Conservation (phyloP, 2,329 filamentous ascomycete genomes). For the Zymoseptoria pseudotritici region DNA sequence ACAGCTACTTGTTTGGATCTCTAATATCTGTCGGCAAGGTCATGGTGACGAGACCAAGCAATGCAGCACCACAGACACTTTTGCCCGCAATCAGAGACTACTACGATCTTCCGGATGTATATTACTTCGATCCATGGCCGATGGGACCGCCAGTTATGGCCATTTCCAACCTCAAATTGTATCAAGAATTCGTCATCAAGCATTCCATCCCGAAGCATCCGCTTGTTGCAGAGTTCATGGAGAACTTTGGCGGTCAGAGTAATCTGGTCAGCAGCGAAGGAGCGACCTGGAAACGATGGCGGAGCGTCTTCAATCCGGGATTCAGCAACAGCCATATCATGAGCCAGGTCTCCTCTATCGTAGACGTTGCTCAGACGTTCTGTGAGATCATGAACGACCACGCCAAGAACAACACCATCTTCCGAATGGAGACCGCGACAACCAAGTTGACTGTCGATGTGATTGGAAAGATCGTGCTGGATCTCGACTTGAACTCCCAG, state of each 20-base stretch:
- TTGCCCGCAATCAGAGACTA: slow-evolving; percentile 30
- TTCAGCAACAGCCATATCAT: slow-evolving; percentile 34
- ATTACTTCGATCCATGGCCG: slow-evolving; percentile 43
- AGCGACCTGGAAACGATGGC: slow-evolving; percentile 37
- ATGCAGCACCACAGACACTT: slow-evolving; percentile 31
- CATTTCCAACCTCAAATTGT: slow-evolving; percentile 33
- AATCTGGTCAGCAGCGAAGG: slow-evolving; percentile 35
- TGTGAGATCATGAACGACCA: slow-evolving; percentile 29
- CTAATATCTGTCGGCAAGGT: slow-evolving; percentile 34
- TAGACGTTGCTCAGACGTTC: slow-evolving; percentile 30
- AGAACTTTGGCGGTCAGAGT: slow-evolving; percentile 31
- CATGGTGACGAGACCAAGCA: slow-evolving; percentile 27
- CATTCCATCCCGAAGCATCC: slow-evolving; percentile 30
- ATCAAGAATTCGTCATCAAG: slow-evolving; percentile 32
- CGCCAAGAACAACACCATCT: slow-evolving; percentile 31
- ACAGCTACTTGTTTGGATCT: slow-evolving; percentile 36
- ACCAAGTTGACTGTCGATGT: slow-evolving; percentile 37
- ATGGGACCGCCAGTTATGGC: slow-evolving; percentile 29
- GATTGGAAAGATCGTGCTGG: slow-evolving; percentile 36
- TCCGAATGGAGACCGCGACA: slow-evolving; percentile 34
- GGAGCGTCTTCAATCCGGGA: slow-evolving; percentile 38
- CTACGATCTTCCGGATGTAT: slow-evolving; percentile 32
- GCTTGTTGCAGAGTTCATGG: slow-evolving; percentile 24
- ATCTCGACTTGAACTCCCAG: slow-evolving; percentile 33
- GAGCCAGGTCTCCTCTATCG: slow-evolving; percentile 32